These are phyloP conservation scores for Vanrija sp. DNA, from an alignment of 1,284 basidiomycete genomes.

Conservation along the genomic window DNA sequence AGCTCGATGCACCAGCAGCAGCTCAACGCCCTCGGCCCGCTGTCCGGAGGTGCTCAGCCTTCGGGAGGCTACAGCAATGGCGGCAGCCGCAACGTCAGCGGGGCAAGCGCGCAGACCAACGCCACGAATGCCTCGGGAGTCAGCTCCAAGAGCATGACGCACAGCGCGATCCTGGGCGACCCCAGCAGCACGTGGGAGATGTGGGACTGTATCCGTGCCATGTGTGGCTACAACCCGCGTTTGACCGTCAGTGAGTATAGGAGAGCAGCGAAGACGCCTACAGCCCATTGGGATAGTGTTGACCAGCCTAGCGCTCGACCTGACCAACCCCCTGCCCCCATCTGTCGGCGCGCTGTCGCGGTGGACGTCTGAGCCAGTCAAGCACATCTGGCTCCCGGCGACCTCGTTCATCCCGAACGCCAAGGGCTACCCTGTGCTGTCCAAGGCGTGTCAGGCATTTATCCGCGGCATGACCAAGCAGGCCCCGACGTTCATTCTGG, in stretches of 20 bases:
- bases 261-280: not conserved
- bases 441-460: slow-evolving; percentile 85
- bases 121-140: not conserved
- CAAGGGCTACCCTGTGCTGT: slow-evolving; percentile 94
- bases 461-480: slow-evolving; percentile 82
- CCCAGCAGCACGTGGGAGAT: slow-evolving; percentile 91
- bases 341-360: slow-evolving; percentile 66
- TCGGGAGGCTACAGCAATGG: not conserved
- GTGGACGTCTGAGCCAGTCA: slow-evolving; percentile 90
- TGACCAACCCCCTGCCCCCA: slow-evolving; percentile 77
- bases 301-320: slow-evolving; percentile 69
- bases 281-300: not conserved
- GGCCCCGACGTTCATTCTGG: slow-evolving; percentile 74
- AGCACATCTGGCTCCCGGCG: slow-evolving; percentile 81
- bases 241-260: slow-evolving; percentile 67
- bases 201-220: slow-evolving; percentile 88
- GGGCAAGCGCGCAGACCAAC: not conserved
- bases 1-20: slow-evolving; percentile 35
- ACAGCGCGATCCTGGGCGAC: slow-evolving; percentile 52
- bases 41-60: not conserved
- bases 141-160: slow-evolving; percentile 13
- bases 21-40: slow-evolving; percentile 21
- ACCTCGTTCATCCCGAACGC: slow-evolving; percentile 90
- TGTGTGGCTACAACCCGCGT: slow-evolving; percentile 81
- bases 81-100: slow-evolving; percentile 5